phyloP scores from a whole-genome alignment of 139 green algal genomes.

The Gonium pectorale region DNA sequence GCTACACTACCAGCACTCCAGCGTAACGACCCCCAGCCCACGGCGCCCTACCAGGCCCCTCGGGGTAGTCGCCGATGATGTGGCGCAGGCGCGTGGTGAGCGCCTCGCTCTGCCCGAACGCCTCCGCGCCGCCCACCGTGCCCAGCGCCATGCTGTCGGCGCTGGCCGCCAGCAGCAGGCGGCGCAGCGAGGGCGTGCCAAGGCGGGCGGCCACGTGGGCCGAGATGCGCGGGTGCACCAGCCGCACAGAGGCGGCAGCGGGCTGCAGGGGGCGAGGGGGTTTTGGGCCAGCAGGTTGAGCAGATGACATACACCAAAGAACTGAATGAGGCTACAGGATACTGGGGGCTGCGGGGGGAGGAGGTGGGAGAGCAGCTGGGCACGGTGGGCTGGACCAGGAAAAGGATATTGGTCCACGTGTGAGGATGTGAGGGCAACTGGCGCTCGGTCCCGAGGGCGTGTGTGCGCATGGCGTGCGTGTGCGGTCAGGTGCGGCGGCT shows the following conservation, averaged over 20 bases:
- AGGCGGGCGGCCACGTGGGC: constrained; percentile 56
- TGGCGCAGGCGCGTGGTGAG: constrained; percentile 85
- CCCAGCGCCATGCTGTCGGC: constrained; percentile 67
- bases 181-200: constrained; percentile 72
- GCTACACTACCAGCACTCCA: not conserved
- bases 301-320: not conserved
- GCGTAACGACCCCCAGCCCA: not conserved
- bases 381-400: not conserved
- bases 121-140: constrained; percentile 62
- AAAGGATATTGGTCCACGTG: no score
- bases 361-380: not conserved
- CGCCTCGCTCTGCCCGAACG: constrained; percentile 88
- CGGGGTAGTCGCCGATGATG: constrained; percentile 87
- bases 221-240: constrained; percentile 71
- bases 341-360: not conserved
- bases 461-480: no score
- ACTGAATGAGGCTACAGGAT: no score
- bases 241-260: constrained; percentile 24
- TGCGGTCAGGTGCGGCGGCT: no score
- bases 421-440: no score
- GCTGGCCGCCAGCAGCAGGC: constrained; percentile 68
- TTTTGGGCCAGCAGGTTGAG: no score
- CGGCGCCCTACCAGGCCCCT: constrained; percentile 70
- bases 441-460: no score
- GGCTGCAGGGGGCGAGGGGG: not conserved